Evolutionary conservation across 495 filamentous ascomycete species (phyloP), one percentile per base, ranked within the genome.

Genomic region (Acidomyces sp.): DNA sequence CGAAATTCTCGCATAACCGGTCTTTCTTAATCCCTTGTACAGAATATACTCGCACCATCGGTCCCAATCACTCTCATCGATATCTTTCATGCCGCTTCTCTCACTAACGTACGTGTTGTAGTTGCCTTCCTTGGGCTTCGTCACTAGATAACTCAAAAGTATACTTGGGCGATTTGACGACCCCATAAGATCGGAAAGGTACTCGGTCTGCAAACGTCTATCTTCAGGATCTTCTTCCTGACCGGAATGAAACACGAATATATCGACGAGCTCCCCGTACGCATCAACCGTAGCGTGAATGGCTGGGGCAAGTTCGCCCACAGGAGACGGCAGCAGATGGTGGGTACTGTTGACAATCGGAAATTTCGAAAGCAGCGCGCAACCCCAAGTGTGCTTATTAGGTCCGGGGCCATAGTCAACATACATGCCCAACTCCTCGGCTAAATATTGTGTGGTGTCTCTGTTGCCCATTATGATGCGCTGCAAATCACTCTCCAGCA

Each of bases 391-490:
- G 66, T 99, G 92, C 64, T 96, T 96, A 71, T 99, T 90, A 9
- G 92, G 92, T 4, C 92, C 90, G 24, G 92, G 92, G 23, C 92
- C 92, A 53, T 86, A 95, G 61, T 99, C 92, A 16, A 85, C 84
- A 56, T 95, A 99, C 87, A 96, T 96, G 37, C 87, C 92, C 20
- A 99, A 66, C 34, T 96, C 87, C 54, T 95, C 90, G 19, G 92
- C 87, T 24, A 99, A 71, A 61, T 83, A 87, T 59, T 96, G 90
- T 11, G 92, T 94, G 34, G 83, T 80, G 59, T 99, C 92, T 52
- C 88, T 82, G 63, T 95, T 99, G 39, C 92, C 92, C 92, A 99
- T 99, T 67, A 99, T 96, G 62, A 99, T 90, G 46, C 90, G 81
- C 62, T 99, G 92, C 35, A 86, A 72, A 59, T 99, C 92, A 0